Percentiles rank a stretch among this genome's conserved stretches.
These are phyloP conservation scores for Arthrobotrys sinensis DNA, from an alignment of 2,329 filamentous ascomycete genomes.

Conservation along the genomic window DNA sequence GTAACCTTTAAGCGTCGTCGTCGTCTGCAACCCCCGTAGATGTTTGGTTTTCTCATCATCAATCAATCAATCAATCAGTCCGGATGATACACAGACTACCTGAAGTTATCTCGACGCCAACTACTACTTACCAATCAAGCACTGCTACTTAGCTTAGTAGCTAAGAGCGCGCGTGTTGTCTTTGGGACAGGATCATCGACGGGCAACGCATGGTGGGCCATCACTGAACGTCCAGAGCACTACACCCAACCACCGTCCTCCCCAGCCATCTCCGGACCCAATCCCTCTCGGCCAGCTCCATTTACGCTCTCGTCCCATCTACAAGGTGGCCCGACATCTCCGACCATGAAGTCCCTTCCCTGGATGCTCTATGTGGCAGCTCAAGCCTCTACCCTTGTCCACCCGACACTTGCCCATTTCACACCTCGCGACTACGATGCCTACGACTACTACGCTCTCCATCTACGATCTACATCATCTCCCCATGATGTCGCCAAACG, in stretches of 20 bases:
- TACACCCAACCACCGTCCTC: conserved; percentile 10
- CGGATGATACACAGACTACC: background rate
- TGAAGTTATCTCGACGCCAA: background rate
- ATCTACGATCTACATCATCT: conserved; percentile 78
- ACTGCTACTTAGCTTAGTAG: no score
- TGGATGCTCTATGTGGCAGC: conserved; percentile 45
- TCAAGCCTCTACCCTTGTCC: conserved; percentile 46
- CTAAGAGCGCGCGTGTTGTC: conserved; percentile 8
- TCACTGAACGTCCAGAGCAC: conserved; percentile 39
- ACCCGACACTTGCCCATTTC: conserved; percentile 63
- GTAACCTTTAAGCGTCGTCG: conserved; percentile 23
- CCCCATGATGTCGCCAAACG: conserved; percentile 79
- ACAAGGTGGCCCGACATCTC: conserved; percentile 16
- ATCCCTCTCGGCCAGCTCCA: conserved; percentile 6
- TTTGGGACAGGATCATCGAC: conserved; percentile 28
- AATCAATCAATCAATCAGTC: background rate
- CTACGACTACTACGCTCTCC: conserved; percentile 93
- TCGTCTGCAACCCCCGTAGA: conserved; percentile 7
- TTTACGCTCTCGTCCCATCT: background rate
- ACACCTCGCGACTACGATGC: conserved; percentile 79
- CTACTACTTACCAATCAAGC: no score
- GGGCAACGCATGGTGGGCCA: conserved; percentile 36
- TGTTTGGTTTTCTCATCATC: conserved; percentile 4
- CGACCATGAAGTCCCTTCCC: conserved; percentile 52
- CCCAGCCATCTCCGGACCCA: background rate